Percentiles rank a stretch among this genome's conserved stretches.
phyloP scores from a whole-genome alignment of 768 basidiomycete species.

The Trichaptum fuscoviolaceum region DNA sequence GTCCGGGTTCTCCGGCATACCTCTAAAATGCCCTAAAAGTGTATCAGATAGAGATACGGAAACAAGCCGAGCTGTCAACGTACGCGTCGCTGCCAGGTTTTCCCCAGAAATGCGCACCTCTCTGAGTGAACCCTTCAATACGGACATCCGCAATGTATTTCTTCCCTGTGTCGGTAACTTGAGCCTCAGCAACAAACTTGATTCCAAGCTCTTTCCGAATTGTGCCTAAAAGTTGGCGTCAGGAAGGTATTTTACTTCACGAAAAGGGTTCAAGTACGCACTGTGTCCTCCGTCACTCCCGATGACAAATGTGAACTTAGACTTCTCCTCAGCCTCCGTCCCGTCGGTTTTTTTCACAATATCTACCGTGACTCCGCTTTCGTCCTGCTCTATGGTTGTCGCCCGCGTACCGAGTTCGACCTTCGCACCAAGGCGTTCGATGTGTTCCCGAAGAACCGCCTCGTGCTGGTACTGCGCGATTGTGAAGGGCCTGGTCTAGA shows the following conservation, averaged over 20 bases:
- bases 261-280: constrained; percentile 7
- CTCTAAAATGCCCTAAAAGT: background rate
- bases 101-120: background rate
- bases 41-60: background rate
- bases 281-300: constrained; percentile 38
- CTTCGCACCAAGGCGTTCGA: constrained; percentile 20
- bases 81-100: background rate
- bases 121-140: background rate
- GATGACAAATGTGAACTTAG: constrained; percentile 29
- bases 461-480: constrained; percentile 9
- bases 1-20: background rate
- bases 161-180: constrained; percentile 20
- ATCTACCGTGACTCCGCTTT: constrained; percentile 13
- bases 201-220: constrained; percentile 37
- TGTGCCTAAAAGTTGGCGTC: constrained; percentile 20
- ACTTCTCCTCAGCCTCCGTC: constrained; percentile 20
- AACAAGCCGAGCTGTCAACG: background rate
- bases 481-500: background rate
- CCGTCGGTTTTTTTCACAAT: constrained; percentile 21
- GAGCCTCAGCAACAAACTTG: constrained; percentile 36
- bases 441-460: constrained; percentile 25
- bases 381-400: constrained; percentile 33
- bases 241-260: background rate
- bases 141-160: constrained; percentile 33
- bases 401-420: constrained; percentile 45